Conservation (phyloP, 805 yeast genomes). For the Candida bentonensis region DNA sequence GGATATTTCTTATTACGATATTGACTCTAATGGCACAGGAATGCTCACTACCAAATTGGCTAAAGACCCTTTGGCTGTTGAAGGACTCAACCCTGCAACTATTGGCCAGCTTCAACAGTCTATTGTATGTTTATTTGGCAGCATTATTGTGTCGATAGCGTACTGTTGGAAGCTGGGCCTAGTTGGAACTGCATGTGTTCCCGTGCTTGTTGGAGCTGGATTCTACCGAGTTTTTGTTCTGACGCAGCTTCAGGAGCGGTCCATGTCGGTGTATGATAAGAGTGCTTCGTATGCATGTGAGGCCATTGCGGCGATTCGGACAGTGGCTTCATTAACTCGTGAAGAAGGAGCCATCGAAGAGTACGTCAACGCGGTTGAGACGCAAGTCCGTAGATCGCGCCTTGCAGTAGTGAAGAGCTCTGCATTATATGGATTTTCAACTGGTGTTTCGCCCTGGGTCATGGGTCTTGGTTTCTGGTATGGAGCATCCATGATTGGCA, state of each 20-base stretch:
- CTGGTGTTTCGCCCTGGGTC: slow-evolving; percentile 27
- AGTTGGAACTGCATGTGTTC: slow-evolving; percentile 26
- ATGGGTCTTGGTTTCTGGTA: slow-evolving; percentile 30
- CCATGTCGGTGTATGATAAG: slow-evolving; percentile 23
- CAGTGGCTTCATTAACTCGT: slow-evolving; percentile 28
- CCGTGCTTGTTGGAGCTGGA: slow-evolving; percentile 26
- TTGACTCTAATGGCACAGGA: slow-evolving; percentile 24
- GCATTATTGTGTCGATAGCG: slow-evolving; percentile 25
- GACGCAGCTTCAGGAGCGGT: slow-evolving; percentile 21
- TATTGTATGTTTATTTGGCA: slow-evolving; percentile 24
- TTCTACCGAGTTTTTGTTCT: slow-evolving; percentile 24
- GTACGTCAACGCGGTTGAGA: slow-evolving; percentile 18
- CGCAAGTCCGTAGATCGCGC: slow-evolving; percentile 19
- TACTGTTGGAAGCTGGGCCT: slow-evolving; percentile 27
- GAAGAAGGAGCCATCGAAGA: slow-evolving; percentile 23
- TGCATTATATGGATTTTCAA: slow-evolving; percentile 24
- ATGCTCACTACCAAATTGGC: slow-evolving; percentile 25
- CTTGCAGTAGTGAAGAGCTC: slow-evolving; percentile 19
- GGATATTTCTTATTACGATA: slow-evolving; percentile 25
- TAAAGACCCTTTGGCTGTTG: slow-evolving; percentile 26
- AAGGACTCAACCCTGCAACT: slow-evolving; percentile 28
- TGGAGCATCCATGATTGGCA: slow-evolving; percentile 24
- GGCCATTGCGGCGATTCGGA: slow-evolving; percentile 25
- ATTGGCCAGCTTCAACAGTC: slow-evolving; percentile 26
- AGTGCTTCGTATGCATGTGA: slow-evolving; percentile 29